These are phyloP conservation scores for Spergularia bocconei DNA, from an alignment of 148 eudicot species.

Conservation along the genomic window DNA sequence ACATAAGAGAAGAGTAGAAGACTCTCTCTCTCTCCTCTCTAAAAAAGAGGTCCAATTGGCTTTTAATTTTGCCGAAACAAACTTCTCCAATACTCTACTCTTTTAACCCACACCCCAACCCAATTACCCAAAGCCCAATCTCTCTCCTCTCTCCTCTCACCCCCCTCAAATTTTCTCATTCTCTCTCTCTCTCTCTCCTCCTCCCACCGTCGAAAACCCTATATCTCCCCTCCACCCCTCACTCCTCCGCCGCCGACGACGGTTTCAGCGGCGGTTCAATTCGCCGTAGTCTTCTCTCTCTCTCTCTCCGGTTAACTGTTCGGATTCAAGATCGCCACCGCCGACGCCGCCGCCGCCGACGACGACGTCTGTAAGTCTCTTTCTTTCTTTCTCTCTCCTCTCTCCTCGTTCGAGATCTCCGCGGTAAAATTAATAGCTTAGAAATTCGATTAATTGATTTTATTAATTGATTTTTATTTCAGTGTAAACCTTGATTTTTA, in stretches of 20 bases:
- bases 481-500: background rate
- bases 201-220: background rate
- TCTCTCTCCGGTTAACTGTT: background rate
- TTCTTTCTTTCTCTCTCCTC: background rate
- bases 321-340: background rate
- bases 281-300: background rate
- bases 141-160: background rate
- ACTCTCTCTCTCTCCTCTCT: no score
- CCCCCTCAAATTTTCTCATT: conserved; percentile 3
- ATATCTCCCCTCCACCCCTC: background rate
- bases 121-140: conserved; percentile 8
- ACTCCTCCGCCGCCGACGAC: no score
- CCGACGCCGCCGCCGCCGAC: no score
- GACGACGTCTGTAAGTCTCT: conserved; percentile 5
- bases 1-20: no score
- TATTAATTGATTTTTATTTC: background rate
- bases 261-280: background rate
- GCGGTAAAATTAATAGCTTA: background rate
- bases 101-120: background rate
- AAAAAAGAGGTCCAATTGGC: background rate
- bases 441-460: no score
- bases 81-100: background rate
- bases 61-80: background rate
- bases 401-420: background rate
- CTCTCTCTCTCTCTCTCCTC: background rate